A percentile compares a stretch with the other conserved stretches of the same genome.
phyloP scores from a whole-genome alignment of 139 green algal genomes.

The Edaphochlamys debaryana region DNA sequence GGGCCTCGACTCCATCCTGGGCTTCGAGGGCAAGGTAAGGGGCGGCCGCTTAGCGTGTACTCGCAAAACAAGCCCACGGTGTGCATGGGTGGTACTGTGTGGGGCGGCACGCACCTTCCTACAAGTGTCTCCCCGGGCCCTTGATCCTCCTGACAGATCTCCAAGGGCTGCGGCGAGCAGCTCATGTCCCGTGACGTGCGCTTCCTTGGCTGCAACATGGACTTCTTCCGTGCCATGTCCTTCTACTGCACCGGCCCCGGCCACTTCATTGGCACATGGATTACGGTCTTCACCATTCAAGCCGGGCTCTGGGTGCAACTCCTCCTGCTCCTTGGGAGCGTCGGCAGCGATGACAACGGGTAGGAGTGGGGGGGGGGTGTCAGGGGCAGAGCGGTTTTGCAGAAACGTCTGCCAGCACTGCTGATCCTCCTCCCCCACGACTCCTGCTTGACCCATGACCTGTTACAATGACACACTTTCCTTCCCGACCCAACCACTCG shows the following conservation, averaged over 20 bases:
- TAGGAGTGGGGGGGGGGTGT: too few species aligned
- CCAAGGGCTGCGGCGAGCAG: slow-evolving; percentile 78
- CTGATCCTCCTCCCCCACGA: too few species aligned
- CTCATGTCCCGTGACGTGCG: slow-evolving; percentile 72
- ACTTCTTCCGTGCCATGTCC: slow-evolving; percentile 86
- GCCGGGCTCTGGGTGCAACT: slow-evolving; percentile 66
- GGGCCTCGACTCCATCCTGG: slow-evolving; percentile 87
- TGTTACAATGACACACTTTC: too few species aligned
- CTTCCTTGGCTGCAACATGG: slow-evolving; percentile 65
- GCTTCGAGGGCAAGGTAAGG: slow-evolving; percentile 86
- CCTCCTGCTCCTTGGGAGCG: slow-evolving; percentile 58
- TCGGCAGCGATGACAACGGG: neutral
- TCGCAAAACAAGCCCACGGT: too few species aligned
- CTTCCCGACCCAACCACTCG: too few species aligned
- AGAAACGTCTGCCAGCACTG: too few species aligned
- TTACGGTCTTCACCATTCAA: slow-evolving; percentile 79
- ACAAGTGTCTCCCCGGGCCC: too few species aligned
- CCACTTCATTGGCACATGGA: slow-evolving; percentile 78
- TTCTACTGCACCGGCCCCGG: slow-evolving; percentile 73
- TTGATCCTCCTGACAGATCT: slow-evolving; percentile 1
- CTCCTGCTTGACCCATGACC: too few species aligned
- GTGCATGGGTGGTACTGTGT: neutral
- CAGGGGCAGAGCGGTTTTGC: too few species aligned
- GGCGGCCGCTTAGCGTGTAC: too few species aligned
- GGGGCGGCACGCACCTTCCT: neutral